Percentiles rank a stretch among this genome's conserved stretches.
These are phyloP conservation scores for Cladosporium sp. DNA, from an alignment of 2,329 filamentous ascomycete species.

Conservation along the genomic window DNA sequence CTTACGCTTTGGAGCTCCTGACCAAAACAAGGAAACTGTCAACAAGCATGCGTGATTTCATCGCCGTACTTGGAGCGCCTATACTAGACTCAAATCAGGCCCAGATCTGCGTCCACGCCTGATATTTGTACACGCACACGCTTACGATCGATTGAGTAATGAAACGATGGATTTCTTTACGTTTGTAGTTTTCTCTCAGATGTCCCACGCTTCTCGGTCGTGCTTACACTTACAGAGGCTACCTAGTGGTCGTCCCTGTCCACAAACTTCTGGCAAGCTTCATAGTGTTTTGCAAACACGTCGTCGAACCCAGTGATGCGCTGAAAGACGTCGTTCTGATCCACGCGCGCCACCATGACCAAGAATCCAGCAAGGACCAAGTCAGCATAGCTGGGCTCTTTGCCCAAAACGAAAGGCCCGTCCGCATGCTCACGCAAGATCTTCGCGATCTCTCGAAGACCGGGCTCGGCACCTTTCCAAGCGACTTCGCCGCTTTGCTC, in stretches of 20 bases:
- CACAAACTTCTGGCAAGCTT: slow-evolving; percentile 37
- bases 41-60: too few relatives aligned
- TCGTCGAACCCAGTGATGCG: slow-evolving; percentile 36
- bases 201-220: too few relatives aligned
- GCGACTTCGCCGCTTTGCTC: slow-evolving; percentile 41
- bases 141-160: too few relatives aligned
- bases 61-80: too few relatives aligned
- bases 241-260: slow-evolving; percentile 30
- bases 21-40: too few relatives aligned
- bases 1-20: too few relatives aligned
- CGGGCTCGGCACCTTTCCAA: slow-evolving; percentile 42
- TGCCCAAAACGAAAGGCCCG: slow-evolving; percentile 58
- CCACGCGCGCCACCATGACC: slow-evolving; percentile 31
- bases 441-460: slow-evolving; percentile 31
- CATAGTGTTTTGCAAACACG: slow-evolving; percentile 30
- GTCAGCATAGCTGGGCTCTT: slow-evolving; percentile 51
- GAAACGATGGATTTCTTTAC: too few relatives aligned
- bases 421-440: slow-evolving; percentile 50
- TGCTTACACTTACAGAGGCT: too few relatives aligned
- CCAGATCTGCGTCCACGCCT: too few relatives aligned
- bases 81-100: too few relatives aligned
- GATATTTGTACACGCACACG: too few relatives aligned
- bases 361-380: slow-evolving; percentile 48
- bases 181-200: too few relatives aligned
- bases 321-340: slow-evolving; percentile 33